These are phyloP conservation scores for Phyllosticta paracitricarpa DNA, from an alignment of 2,329 filamentous ascomycete species.

Conservation along the genomic window DNA sequence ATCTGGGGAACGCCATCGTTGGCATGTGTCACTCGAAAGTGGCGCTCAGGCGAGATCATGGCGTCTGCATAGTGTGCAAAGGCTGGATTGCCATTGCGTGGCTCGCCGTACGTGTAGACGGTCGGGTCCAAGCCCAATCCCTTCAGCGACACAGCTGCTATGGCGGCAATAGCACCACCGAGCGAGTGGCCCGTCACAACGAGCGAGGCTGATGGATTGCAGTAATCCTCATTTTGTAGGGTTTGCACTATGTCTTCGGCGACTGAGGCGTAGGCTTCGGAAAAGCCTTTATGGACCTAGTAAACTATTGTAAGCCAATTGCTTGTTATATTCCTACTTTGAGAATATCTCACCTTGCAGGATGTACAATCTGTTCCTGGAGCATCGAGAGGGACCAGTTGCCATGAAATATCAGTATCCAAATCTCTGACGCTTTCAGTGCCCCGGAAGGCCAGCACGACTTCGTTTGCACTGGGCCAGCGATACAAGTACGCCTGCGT, in stretches of 20 bases:
- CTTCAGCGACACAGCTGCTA: background rate
- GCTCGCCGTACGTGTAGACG: constrained; percentile 4
- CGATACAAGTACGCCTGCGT: constrained; percentile 3
- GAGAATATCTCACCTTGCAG: background rate
- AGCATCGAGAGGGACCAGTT: background rate
- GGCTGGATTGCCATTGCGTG: constrained; percentile 6
- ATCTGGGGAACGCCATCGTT: constrained; percentile 10
- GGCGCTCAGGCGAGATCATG: background rate
- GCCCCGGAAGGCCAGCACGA: constrained; percentile 3
- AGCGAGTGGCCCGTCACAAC: constrained; percentile 6
- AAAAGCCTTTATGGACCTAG: constrained; percentile 6
- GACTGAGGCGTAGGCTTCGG: background rate
- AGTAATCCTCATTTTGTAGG: background rate
- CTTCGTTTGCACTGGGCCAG: background rate
- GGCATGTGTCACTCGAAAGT: constrained; percentile 9
- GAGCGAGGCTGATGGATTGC: background rate
- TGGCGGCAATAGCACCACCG: constrained; percentile 1
- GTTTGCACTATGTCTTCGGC: background rate
- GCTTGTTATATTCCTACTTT: too few relatives aligned
- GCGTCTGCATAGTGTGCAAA: constrained; percentile 3
- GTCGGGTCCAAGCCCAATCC: background rate
- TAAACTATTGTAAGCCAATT: background rate
- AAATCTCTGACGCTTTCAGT: constrained; percentile 3
- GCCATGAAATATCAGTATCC: constrained; percentile 1
- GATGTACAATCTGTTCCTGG: background rate